Evolutionary conservation across 148 eudicot species (phyloP).

Genomic region (Chenopodium suecicum): DNA sequence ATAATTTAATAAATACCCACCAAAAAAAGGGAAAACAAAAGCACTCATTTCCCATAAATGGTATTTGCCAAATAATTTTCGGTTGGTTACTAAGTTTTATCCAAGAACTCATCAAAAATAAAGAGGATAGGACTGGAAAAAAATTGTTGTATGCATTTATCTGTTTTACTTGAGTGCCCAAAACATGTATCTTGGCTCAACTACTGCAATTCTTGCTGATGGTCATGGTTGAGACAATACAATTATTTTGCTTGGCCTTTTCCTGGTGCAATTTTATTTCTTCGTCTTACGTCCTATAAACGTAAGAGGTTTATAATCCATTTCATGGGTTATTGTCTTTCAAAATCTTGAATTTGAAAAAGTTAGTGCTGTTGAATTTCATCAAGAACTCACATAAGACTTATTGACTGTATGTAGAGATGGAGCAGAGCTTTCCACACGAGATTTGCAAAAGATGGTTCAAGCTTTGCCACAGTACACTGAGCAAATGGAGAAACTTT

Average conservation of each 20-base stretch:
- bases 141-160: not conserved
- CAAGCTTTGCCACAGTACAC: conserved; percentile 96
- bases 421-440: conserved; percentile 78
- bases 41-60: not conserved
- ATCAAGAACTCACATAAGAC: conserved; percentile 14
- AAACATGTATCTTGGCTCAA: not conserved
- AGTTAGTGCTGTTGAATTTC: not conserved
- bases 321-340: not conserved
- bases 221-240: not conserved
- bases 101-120: not conserved
- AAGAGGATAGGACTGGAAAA: not conserved
- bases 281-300: not conserved
- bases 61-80: not conserved
- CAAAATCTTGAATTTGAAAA: not conserved
- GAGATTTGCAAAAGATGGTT: conserved; percentile 97
- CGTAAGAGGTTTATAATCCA: not conserved
- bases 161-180: not conserved
- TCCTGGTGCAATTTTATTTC: not conserved
- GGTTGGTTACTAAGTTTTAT: not conserved
- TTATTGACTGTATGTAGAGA: conserved; percentile 52
- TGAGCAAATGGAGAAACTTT: conserved; percentile 87
- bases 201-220: not conserved
- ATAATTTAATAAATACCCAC: not conserved
- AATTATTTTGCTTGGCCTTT: not conserved
- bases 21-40: too few relatives aligned